phyloP scores from a whole-genome alignment of 192 early-diverging fungal genomes.

The Radiomyces spectabilis region DNA sequence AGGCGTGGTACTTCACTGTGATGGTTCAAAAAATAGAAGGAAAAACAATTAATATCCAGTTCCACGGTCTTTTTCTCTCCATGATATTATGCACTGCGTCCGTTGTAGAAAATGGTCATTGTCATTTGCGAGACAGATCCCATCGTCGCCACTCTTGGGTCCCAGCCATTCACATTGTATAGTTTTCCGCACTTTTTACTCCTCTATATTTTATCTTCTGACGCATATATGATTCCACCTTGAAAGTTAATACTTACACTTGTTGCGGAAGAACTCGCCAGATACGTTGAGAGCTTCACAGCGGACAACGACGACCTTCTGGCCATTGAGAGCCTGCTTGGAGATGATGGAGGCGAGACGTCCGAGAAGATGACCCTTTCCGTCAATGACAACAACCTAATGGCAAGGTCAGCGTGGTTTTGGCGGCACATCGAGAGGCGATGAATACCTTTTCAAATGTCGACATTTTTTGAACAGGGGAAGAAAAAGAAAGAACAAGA shows the following conservation, averaged over 20 bases:
- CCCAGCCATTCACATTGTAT: too few species aligned
- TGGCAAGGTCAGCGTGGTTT: not conserved
- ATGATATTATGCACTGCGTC: too few species aligned
- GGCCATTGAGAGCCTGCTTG: slow-evolving; percentile 96
- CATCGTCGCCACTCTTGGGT: too few species aligned
- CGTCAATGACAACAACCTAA: slow-evolving; percentile 98
- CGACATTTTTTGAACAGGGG: too few species aligned
- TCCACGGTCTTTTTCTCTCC: too few species aligned
- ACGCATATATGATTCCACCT: too few species aligned
- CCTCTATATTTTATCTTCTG: not conserved
- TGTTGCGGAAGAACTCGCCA: slow-evolving; percentile 99
- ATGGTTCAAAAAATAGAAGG: not conserved
- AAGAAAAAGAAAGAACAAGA: too few species aligned
- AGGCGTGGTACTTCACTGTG: slow-evolving; percentile 89
- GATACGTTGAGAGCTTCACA: slow-evolving; percentile 98
- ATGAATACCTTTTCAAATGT: slow-evolving; percentile 2
- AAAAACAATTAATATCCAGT: too few species aligned
- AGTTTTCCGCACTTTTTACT: not conserved
- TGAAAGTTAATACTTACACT: slow-evolving; percentile 77
- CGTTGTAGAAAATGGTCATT: not conserved
- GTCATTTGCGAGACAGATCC: not conserved
- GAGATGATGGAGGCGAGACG: slow-evolving; percentile 96
- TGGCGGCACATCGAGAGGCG: not conserved
- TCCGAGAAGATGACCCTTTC: slow-evolving; percentile 97
- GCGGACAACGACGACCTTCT: slow-evolving; percentile 95